Conservation (phyloP, 1,284 basidiomycete genomes). For the Amylostereum chailletii region DNA sequence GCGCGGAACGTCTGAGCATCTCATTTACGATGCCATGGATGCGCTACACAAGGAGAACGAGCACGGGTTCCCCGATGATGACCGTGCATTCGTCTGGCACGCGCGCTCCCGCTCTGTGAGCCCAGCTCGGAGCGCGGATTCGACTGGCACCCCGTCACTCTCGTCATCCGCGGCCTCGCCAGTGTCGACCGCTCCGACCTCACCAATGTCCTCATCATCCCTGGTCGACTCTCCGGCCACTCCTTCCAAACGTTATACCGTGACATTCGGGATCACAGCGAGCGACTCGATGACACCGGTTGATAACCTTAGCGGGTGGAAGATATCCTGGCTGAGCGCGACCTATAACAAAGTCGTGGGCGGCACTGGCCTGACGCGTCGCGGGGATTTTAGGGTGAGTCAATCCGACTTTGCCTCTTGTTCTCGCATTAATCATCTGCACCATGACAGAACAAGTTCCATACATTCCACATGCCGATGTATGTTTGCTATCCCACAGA, state of each 20-base stretch:
- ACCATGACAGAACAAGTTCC: constrained; percentile 30
- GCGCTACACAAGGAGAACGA: constrained; percentile 23
- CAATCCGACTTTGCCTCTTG: not conserved
- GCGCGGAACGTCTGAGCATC: constrained; percentile 35
- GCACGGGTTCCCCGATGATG: not conserved
- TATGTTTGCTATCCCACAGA: constrained; percentile 34
- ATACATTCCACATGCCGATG: constrained; percentile 28
- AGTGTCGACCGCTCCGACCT: not conserved
- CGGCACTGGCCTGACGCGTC: constrained; percentile 25
- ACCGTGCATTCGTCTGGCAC: constrained; percentile 5
- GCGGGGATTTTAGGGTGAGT: constrained; percentile 33
- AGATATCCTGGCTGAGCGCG: constrained; percentile 27
- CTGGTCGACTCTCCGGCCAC: not conserved
- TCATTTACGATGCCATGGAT: constrained; percentile 33
- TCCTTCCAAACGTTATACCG: constrained; percentile 14
- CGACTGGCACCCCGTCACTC: constrained; percentile 2
- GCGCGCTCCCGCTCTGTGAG: constrained; percentile 9
- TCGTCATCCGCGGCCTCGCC: not conserved
- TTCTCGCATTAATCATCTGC: not conserved
- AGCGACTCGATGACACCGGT: constrained; percentile 25
- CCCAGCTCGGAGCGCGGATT: constrained; percentile 2
- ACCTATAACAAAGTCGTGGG: constrained; percentile 29
- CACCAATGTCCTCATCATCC: constrained; percentile 1
- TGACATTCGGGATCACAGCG: constrained; percentile 37
- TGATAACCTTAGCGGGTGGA: constrained; percentile 35